These are phyloP conservation scores for Populus nigra DNA, from an alignment of 345 rosid genomes.

Conservation along the genomic window DNA sequence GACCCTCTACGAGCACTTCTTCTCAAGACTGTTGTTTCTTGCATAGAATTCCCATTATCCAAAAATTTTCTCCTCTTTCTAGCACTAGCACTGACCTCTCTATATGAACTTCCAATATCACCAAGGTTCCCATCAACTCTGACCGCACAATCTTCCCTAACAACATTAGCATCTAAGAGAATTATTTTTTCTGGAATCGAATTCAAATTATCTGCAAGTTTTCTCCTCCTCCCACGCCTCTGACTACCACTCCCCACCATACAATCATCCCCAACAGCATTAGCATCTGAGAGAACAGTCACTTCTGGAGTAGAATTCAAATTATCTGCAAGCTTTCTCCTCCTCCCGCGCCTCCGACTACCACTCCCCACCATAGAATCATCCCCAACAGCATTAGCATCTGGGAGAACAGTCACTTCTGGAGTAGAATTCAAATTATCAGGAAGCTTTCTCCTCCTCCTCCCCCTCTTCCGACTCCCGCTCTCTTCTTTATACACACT, in stretches of 20 bases:
- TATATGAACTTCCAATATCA: conserved; percentile 31
- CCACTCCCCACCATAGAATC: neutral
- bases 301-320: conserved; percentile 31
- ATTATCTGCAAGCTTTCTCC: conserved; percentile 42
- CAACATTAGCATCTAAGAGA: neutral
- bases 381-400: conserved; percentile 8
- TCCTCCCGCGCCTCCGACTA: conserved; percentile 25
- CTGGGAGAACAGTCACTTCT: conserved; percentile 40
- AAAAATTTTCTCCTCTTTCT: conserved; percentile 52
- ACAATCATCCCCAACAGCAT: neutral
- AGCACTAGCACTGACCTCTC: conserved; percentile 33
- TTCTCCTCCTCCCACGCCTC: conserved; percentile 20
- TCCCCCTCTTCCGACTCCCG: conserved; percentile 26
- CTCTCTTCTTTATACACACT: conserved; percentile 28
- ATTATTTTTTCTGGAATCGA: conserved; percentile 6
- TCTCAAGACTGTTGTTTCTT: conserved; percentile 56
- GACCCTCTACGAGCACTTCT: conserved; percentile 80
- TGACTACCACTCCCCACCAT: neutral
- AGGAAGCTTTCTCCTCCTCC: conserved; percentile 47
- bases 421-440: conserved; percentile 28
- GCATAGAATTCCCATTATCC: conserved; percentile 26
- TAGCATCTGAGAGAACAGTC: conserved; percentile 32
- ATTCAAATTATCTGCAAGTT: conserved; percentile 4
- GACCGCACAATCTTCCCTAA: conserved; percentile 15
- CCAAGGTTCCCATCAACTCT: conserved; percentile 23